Base-by-base conservation (phyloP, 2,329 filamentous ascomycete genomes). In the Scleromitrula shiraiana region DNA sequence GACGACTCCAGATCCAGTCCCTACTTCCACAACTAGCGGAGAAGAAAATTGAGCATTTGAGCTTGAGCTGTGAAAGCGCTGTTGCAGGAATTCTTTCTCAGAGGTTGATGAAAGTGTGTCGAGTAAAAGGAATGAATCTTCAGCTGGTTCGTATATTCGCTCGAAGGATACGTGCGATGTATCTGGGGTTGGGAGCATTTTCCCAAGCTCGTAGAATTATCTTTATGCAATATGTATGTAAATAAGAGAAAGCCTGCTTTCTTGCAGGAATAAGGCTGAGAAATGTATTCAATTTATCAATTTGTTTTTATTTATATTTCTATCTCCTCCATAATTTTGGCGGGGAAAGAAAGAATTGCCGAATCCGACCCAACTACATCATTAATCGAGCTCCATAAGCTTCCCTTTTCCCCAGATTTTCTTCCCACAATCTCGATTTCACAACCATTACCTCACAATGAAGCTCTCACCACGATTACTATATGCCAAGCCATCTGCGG, bases 51-150 rank as follows among this genome's bases (percentile, higher is more conserved):
- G 4, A 20, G 8, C 19, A 22, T n/a, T 24, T 26, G 30, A 29
- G 20, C 26, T 14, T 58, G 53, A 15, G 24, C 8, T 29, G 24
- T 44, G 23, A 54, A 56, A 56, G 35, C 46, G 50, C 15, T 50
- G 23, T 24, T 49, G 48, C 3, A 63, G 52, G 36, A 64, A 64
- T 12, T 30, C 41, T 27, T 58, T 63, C 30, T 64, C 61, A 20
- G 36, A 45, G 4, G 51, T 33, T 2, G 82, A 84, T 0, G 90
- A 91, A 37, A 98, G 76, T 0, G 90, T 95, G 69, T 98, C 91
- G 24, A 98, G 79, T 41, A 98, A 77, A 37, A 98, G 78, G 64
- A 88, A 98, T 5, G 90, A 96, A 70, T 98, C 93, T 68, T 98
- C 93, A 9, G 91, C 85, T 29, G 93, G 93, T 64, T 96, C 90